phyloP scores from a whole-genome alignment of 192 early-diverging fungal species.

The Coemansia sp. region DNA sequence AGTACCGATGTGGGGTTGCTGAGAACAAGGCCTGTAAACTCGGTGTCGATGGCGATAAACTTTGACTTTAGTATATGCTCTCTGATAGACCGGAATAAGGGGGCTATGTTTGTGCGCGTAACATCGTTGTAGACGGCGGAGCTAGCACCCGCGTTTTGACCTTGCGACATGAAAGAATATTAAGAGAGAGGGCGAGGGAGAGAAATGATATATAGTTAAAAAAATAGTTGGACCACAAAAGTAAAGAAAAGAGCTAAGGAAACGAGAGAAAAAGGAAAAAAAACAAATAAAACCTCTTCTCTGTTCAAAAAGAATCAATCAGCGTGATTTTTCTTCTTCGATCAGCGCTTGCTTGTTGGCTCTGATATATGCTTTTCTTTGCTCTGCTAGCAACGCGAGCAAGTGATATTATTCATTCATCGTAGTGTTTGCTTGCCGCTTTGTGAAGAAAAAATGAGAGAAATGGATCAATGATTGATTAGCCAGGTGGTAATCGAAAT shows the following conservation, averaged over 20 bases:
- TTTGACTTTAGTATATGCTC: slow-evolving; percentile 53
- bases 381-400: too few relatives aligned
- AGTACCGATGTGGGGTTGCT: slow-evolving; percentile 29
- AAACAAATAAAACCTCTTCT: not conserved
- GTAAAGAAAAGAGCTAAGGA: not conserved
- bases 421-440: too few relatives aligned
- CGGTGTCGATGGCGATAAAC: slow-evolving; percentile 86
- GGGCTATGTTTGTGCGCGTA: slow-evolving; percentile 59
- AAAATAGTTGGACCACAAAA: not conserved
- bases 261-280: not conserved
- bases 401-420: too few relatives aligned
- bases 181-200: not conserved
- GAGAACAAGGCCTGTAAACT: slow-evolving; percentile 81
- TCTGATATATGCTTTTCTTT: not conserved
- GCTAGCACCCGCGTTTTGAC: slow-evolving; percentile 12
- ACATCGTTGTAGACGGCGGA: slow-evolving; percentile 62
- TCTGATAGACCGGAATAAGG: slow-evolving; percentile 51
- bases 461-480: too few relatives aligned
- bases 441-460: too few relatives aligned
- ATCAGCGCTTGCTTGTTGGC: not conserved
- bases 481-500: too few relatives aligned
- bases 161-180: not conserved
- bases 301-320: not conserved
- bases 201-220: not conserved
- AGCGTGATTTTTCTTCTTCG: not conserved